Conservation (phyloP, 306 rosid genomes). For the Malus orientalis region DNA sequence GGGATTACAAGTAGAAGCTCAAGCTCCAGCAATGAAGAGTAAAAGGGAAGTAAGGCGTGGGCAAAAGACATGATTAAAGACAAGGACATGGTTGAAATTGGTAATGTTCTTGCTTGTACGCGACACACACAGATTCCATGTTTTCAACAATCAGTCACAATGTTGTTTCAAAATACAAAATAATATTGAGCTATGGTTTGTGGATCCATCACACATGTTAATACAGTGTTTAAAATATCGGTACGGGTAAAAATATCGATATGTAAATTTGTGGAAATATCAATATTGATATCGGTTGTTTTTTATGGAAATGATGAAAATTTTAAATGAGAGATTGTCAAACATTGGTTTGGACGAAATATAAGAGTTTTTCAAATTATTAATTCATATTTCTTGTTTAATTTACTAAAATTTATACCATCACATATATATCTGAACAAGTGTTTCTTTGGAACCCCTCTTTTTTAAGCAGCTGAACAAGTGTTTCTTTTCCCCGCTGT, state of each 20-base stretch:
- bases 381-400: too few relatives aligned
- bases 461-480: not conserved
- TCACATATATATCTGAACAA: too few relatives aligned
- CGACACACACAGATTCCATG: not conserved
- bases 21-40: not conserved
- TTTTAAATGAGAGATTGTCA: too few relatives aligned
- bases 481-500: not conserved
- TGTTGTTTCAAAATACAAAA: not conserved
- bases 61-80: not conserved
- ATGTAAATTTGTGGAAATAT: too few relatives aligned
- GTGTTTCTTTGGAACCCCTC: not conserved
- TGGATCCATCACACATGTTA: too few relatives aligned
- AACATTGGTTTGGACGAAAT: too few relatives aligned
- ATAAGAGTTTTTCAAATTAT: too few relatives aligned
- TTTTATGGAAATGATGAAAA: too few relatives aligned
- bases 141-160: not conserved
- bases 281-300: too few relatives aligned
- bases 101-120: constrained; percentile 10
- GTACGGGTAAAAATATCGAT: too few relatives aligned
- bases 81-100: not conserved
- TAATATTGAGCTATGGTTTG: not conserved
- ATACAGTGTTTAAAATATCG: too few relatives aligned
- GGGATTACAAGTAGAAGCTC: not conserved
- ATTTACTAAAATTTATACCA: too few relatives aligned
- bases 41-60: not conserved